Percentiles rank a stretch among this genome's conserved stretches.
phyloP scores from a whole-genome alignment of 176 grass and related monocot species.

The Carex littledalei region DNA sequence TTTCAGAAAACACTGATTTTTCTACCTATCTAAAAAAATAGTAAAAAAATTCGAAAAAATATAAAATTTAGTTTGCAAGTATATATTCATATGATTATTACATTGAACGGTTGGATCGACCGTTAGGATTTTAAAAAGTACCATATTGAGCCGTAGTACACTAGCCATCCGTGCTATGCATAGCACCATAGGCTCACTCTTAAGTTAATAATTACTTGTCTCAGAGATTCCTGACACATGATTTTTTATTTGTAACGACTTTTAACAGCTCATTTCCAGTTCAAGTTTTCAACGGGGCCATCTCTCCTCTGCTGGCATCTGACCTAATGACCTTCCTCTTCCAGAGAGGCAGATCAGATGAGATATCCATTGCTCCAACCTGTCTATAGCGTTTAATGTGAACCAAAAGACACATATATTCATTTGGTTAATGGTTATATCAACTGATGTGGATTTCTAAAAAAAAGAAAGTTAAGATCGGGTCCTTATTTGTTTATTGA shows the following conservation, averaged over 20 bases:
- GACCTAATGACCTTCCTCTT: not conserved
- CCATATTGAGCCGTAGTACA: too few species aligned
- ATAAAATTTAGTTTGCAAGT: too few species aligned
- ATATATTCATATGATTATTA: too few species aligned
- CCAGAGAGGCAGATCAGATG: not conserved
- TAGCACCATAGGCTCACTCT: too few species aligned
- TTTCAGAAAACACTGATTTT: too few species aligned
- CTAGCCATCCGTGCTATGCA: too few species aligned
- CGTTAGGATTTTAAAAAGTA: too few species aligned
- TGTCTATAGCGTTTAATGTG: not conserved
- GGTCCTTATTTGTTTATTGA: too few species aligned
- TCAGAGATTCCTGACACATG: not conserved
- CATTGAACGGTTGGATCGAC: too few species aligned
- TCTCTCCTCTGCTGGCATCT: not conserved
- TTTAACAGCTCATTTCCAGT: conserved; percentile 14
- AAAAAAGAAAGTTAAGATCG: too few species aligned
- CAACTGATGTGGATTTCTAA: not conserved
- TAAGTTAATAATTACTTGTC: conserved; percentile 12
- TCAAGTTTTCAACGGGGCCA: not conserved
- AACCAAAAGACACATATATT: not conserved
- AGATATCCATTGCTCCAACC: not conserved
- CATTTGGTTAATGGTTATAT: not conserved
- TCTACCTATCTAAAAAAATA: too few species aligned
- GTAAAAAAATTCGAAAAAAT: too few species aligned
- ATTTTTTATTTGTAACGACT: conserved; percentile 5